phyloP scores from a whole-genome alignment of 2,329 filamentous ascomycete species.

The Ophiostoma sp. region DNA sequence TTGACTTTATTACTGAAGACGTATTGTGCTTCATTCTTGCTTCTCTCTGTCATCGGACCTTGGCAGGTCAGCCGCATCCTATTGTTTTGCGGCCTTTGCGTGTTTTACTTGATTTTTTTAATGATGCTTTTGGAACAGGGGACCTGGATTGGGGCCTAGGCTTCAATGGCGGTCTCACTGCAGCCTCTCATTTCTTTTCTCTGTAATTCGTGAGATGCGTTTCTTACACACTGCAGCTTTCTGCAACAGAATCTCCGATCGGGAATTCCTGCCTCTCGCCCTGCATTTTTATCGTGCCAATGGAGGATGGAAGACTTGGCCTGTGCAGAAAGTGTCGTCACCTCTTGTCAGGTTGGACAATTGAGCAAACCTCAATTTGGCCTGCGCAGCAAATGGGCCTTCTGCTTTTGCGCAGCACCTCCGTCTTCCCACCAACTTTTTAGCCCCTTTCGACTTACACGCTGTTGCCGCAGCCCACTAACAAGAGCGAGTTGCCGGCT shows the following conservation, averaged over 20 bases:
- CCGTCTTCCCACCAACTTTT: neutral
- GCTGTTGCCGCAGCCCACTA: neutral
- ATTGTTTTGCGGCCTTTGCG: neutral
- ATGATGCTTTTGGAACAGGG: neutral
- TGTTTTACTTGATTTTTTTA: neutral
- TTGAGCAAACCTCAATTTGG: neutral
- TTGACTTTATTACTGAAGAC: neutral
- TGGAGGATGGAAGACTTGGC: neutral
- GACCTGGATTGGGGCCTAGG: neutral
- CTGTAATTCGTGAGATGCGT: neutral
- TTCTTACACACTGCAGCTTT: neutral
- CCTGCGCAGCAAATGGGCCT: neutral
- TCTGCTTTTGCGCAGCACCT: neutral
- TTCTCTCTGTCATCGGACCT: neutral
- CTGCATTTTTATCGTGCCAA: neutral
- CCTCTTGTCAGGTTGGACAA: neutral
- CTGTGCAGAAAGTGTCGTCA: neutral
- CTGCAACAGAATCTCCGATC: neutral
- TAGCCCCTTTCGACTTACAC: conserved; percentile 6
- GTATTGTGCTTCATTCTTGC: neutral
- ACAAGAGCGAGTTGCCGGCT: neutral
- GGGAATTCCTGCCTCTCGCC: neutral
- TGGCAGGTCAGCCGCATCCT: neutral
- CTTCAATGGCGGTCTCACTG: neutral
- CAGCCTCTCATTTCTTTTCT: neutral